Evolutionary conservation across 2,329 filamentous ascomycete species (phyloP).

Genomic region (Fusarium equiseti): DNA sequence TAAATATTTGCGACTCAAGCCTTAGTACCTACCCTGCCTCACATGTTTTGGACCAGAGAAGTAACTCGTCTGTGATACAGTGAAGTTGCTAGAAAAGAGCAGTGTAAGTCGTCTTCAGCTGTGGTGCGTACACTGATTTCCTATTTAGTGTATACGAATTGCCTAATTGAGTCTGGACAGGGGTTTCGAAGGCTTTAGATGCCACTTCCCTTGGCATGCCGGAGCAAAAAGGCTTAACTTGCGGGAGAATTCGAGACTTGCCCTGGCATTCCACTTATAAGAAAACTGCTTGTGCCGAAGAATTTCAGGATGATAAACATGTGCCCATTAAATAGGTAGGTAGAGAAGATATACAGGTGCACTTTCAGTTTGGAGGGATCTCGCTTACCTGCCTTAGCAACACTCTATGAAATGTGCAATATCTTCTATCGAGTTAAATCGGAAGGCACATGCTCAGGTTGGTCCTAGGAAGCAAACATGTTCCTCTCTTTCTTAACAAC

Average conservation of each 20-base stretch:
- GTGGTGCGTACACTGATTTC: constrained; percentile 46
- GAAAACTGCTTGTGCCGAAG: neutral
- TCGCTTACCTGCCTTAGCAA: neutral
- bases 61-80: neutral
- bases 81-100: neutral
- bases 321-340: too few species aligned
- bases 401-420: too few species aligned
- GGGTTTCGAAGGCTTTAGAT: neutral
- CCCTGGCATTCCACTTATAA: neutral
- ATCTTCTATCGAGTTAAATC: too few species aligned
- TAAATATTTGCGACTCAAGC: neutral
- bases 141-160: constrained; percentile 43
- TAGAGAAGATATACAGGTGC: neutral
- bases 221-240: neutral
- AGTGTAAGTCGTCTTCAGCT: constrained; percentile 9
- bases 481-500: neutral
- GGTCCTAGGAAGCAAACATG: too few species aligned
- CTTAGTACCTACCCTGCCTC: neutral
- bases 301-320: neutral
- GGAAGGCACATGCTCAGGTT: too few species aligned
- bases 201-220: neutral
- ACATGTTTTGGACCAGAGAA: neutral
- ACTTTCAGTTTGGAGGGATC: neutral
- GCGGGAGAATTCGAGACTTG: neutral
- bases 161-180: constrained; percentile 26